A percentile compares a stretch with the other conserved stretches of the same genome.
phyloP scores from a whole-genome alignment of 129 eudicot genomes.

The Mikania micrantha region DNA sequence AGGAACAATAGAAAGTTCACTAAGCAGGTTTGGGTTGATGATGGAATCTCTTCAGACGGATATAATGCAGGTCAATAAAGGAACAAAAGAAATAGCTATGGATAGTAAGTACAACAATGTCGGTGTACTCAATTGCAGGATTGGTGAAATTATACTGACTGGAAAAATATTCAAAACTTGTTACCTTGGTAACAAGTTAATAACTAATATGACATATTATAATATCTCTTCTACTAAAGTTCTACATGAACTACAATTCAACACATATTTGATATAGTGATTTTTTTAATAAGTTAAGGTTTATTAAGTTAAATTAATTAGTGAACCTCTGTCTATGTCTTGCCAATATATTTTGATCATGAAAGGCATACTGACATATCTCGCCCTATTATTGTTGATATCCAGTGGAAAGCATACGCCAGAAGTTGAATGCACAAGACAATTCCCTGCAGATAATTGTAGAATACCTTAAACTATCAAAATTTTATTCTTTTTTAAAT shows the following conservation, averaged over 20 bases:
- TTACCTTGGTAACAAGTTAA: neutral
- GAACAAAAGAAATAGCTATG: slow-evolving; percentile 67
- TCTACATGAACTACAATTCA: neutral
- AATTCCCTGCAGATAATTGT: slow-evolving; percentile 67
- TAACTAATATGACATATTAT: neutral
- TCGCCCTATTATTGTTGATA: slow-evolving; percentile 15
- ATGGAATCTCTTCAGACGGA: slow-evolving; percentile 93
- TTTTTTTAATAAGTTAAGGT: neutral
- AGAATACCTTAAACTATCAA: slow-evolving; percentile 16
- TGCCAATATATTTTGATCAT: neutral
- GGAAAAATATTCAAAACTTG: neutral
- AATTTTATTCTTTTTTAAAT: neutral
- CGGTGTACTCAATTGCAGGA: slow-evolving; percentile 1
- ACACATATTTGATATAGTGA: neutral
- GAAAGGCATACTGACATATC: slow-evolving; percentile 8
- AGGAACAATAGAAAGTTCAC: slow-evolving; percentile 63
- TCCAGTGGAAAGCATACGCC: slow-evolving; percentile 71
- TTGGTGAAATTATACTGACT: neutral
- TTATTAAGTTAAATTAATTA: neutral
- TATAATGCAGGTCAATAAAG: slow-evolving; percentile 76
- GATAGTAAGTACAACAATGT: slow-evolving; percentile 52
- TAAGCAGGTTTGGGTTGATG: slow-evolving; percentile 77
- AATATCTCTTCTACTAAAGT: neutral
- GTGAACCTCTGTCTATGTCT: neutral
- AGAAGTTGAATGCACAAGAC: slow-evolving; percentile 60